Percentiles rank a stretch among this genome's conserved stretches.
Conservation (phyloP, 306 rosid species). For the Cucurbita moschata region DNA sequence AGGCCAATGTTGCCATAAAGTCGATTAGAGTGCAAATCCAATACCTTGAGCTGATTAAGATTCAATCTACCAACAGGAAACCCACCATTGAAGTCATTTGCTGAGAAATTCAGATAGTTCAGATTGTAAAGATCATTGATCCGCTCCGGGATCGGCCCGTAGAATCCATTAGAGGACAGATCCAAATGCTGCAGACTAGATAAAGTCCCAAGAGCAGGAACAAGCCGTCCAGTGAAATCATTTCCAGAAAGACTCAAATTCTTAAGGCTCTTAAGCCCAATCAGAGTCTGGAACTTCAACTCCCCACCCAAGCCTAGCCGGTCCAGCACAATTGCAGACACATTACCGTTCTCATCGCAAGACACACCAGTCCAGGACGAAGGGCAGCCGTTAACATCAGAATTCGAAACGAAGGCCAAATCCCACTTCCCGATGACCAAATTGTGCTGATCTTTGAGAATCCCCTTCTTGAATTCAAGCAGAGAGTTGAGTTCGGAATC, state of each 20-base stretch:
- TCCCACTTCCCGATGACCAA: constrained; percentile 40
- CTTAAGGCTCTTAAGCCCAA: constrained; percentile 36
- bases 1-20: constrained; percentile 54
- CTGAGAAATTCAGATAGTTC: constrained; percentile 58
- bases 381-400: constrained; percentile 23
- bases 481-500: constrained; percentile 66
- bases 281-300: constrained; percentile 60
- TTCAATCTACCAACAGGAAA: constrained; percentile 47
- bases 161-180: constrained; percentile 63
- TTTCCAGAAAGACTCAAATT: constrained; percentile 65
- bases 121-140: constrained; percentile 64
- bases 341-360: constrained; percentile 54
- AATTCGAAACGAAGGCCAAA: neutral
- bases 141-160: constrained; percentile 84
- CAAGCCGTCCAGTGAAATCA: constrained; percentile 55
- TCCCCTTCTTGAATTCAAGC: constrained; percentile 78
- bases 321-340: constrained; percentile 50
- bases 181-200: constrained; percentile 61
- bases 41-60: constrained; percentile 70
- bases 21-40: constrained; percentile 61
- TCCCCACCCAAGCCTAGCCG: constrained; percentile 47
- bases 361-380: constrained; percentile 42
- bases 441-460: constrained; percentile 36
- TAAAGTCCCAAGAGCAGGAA: constrained; percentile 55
- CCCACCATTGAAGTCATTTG: constrained; percentile 41